Evolutionary conservation across 2,329 filamentous ascomycete species (phyloP), one percentile per base, ranked within the genome.

Genomic region (Xylaria arbuscula): DNA sequence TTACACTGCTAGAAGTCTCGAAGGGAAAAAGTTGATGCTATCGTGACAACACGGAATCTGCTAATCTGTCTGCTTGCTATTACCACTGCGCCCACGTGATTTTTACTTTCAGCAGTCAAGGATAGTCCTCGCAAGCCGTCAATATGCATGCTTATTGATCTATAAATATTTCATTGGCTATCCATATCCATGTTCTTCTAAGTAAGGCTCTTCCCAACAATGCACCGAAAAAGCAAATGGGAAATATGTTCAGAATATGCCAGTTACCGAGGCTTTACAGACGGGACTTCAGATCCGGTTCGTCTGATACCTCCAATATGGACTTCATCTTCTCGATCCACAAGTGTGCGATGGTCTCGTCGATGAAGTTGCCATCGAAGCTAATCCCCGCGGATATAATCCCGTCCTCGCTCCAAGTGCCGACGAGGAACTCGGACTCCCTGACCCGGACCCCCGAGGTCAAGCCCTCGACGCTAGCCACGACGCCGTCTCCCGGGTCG

Each of bases 321-420:
- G 60, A 62, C 32, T 64, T 62, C 61, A 72, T 70, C 47, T 36
- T 61, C 63, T 67, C 66, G 6, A 59, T 48, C 68, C 68, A 72
- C 8, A 11, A 11, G 11, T 58, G 63, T 28, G 24, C 70, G 6
- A 34, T 34, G 38, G 5, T 40, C 60, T 72, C 64, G 15, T 70
- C 68, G 42, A 72, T 69, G 9, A 47, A 56, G 40, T 71, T 70
- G 13, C 65, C 70, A 22, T 72, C 68, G 34, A 69, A 72, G 66
- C 70, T 72, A 1, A 67, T 66, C 1, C 48, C 64, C 10, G 66
- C 70, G 11, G 42, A 42, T 3, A 72, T 38, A 13, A 69, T 38
- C 6, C 61, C 70, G 17, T 64, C 68, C 45, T 70, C 66, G 42
- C 70, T 66, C 47, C 56, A 61, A 0, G 67, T 67, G 13, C 22